Evolutionary conservation across 2,329 filamentous ascomycete genomes (phyloP).

Genomic region (Exophiala bonariae): DNA sequence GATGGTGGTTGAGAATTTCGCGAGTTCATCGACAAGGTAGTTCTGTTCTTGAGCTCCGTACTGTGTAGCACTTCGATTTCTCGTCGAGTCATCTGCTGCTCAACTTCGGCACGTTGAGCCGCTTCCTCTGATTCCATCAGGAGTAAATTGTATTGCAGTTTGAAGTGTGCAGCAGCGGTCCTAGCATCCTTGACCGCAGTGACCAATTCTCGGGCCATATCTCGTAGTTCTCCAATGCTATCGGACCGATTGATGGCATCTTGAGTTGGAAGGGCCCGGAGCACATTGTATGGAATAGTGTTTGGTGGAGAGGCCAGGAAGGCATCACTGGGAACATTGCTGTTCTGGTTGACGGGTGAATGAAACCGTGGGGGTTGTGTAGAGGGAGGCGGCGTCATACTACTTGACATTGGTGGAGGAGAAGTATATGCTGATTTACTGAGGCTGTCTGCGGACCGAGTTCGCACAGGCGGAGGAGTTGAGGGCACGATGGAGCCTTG

Average conservation of each 20-base stretch:
- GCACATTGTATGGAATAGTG: slow-evolving; percentile 41
- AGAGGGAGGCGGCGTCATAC: slow-evolving; percentile 27
- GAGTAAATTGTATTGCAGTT: slow-evolving; percentile 83
- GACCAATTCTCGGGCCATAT: slow-evolving; percentile 56
- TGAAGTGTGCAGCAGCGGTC: slow-evolving; percentile 85
- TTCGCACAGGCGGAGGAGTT: slow-evolving; percentile 22
- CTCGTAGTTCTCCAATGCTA: slow-evolving; percentile 50
- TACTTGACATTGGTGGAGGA: slow-evolving; percentile 22
- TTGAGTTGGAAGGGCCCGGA: slow-evolving; percentile 46
- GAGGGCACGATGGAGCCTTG: slow-evolving; percentile 15
- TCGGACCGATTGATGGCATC: slow-evolving; percentile 55
- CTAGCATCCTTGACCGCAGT: slow-evolving; percentile 64
- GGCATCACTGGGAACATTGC: slow-evolving; percentile 8
- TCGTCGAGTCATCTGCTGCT: slow-evolving; percentile 85
- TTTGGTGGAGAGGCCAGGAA: slow-evolving; percentile 48
- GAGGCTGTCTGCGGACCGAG: slow-evolving; percentile 22
- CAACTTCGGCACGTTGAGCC: slow-evolving; percentile 81
- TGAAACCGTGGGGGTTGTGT: slow-evolving; percentile 25
- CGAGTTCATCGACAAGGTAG: slow-evolving; percentile 44
- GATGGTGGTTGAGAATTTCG: slow-evolving; percentile 40
- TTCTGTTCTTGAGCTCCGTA: slow-evolving; percentile 61
- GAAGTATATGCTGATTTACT: slow-evolving; percentile 23
- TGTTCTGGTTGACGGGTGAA: slow-evolving; percentile 17
- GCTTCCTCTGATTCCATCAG: slow-evolving; percentile 82
- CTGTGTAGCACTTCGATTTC: slow-evolving; percentile 82